Evolutionary conservation across 345 rosid genomes (phyloP).

Genomic region (Cochlearia excelsa): DNA sequence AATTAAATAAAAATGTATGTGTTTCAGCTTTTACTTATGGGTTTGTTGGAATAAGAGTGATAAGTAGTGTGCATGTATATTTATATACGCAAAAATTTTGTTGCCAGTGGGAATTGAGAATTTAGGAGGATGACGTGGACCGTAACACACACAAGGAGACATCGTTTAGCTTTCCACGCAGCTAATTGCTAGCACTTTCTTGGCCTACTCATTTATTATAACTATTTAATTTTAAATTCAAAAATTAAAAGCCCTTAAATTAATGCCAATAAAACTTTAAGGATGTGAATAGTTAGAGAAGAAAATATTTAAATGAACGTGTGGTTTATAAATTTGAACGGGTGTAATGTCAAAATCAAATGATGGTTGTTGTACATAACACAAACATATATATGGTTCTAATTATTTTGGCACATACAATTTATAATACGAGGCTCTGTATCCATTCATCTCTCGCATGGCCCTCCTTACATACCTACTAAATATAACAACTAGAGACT

Average conservation of each 20-base stretch:
- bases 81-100: conserved; percentile 27
- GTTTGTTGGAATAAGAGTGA: conserved; percentile 22
- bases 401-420: conserved; percentile 25
- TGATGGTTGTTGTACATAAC: conserved; percentile 20
- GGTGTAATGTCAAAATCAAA: conserved; percentile 24
- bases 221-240: not conserved
- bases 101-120: conserved; percentile 22
- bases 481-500: conserved; percentile 3
- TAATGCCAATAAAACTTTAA: conserved; percentile 6
- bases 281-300: conserved; percentile 16
- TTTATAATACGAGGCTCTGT: conserved; percentile 23
- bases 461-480: conserved; percentile 27
- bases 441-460: conserved; percentile 30
- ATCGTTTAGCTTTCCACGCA: conserved; percentile 60
- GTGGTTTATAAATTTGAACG: conserved; percentile 20
- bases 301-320: conserved; percentile 14
- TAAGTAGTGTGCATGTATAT: conserved; percentile 18
- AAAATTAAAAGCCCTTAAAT: not conserved
- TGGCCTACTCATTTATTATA: conserved; percentile 43
- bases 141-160: conserved; percentile 38
- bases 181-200: conserved; percentile 70
- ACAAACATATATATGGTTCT: conserved; percentile 24
- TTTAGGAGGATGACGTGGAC: conserved; percentile 41
- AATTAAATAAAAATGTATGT: not conserved
- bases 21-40: conserved; percentile 1